phyloP scores from a whole-genome alignment of 345 rosid genomes.

The Sonneratia caseolaris region DNA sequence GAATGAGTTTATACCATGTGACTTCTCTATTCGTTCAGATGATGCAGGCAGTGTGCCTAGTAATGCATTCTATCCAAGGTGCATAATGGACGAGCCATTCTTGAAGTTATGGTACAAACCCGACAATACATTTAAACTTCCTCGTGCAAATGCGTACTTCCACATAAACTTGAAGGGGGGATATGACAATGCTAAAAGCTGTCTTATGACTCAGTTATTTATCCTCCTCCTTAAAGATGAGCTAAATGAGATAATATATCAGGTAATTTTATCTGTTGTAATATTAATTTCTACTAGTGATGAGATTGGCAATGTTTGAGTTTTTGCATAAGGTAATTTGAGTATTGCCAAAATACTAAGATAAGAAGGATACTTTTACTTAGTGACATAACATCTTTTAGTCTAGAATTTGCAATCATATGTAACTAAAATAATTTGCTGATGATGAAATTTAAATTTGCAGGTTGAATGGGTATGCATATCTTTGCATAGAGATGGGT shows the following conservation, averaged over 20 bases:
- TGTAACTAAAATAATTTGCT: background rate
- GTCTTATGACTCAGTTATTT: constrained; percentile 72
- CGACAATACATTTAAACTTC: constrained; percentile 68
- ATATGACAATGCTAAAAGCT: constrained; percentile 52
- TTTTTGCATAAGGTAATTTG: background rate
- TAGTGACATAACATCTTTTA: background rate
- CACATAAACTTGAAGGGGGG: constrained; percentile 76
- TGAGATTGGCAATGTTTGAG: background rate
- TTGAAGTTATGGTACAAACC: constrained; percentile 96
- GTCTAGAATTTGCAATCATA: too few species aligned
- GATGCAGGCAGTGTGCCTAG: constrained; percentile 17
- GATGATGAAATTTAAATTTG: background rate
- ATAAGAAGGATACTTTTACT: background rate
- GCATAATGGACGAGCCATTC: constrained; percentile 65
- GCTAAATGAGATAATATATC: constrained; percentile 81
- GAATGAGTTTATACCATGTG: constrained; percentile 80
- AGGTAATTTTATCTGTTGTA: constrained; percentile 32
- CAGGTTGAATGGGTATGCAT: background rate
- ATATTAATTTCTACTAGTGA: background rate
- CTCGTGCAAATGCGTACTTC: constrained; percentile 85
- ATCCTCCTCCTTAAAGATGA: constrained; percentile 85
- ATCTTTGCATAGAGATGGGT: background rate
- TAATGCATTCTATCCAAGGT: constrained; percentile 39
- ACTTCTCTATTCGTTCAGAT: constrained; percentile 62
- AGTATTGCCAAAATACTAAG: background rate